Conservation (phyloP, 768 basidiomycete genomes). For the Mycena rebaudengoi region DNA sequence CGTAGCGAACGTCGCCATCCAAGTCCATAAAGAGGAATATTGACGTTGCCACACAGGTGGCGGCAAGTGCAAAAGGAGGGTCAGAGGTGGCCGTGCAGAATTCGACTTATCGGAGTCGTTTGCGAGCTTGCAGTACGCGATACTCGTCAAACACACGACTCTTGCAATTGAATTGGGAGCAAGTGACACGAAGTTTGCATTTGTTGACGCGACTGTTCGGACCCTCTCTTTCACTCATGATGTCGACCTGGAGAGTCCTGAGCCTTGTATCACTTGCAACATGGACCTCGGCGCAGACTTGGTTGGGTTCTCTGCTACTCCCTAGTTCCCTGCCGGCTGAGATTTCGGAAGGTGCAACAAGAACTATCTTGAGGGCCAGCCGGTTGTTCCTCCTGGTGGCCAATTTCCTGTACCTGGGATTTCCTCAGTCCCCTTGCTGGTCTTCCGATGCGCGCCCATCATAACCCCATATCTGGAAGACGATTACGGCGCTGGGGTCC, state of each 20-base stretch:
- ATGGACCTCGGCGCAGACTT: conserved; percentile 9
- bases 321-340: background rate
- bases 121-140: too few relatives aligned
- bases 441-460: conserved; percentile 55
- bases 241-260: background rate
- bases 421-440: conserved; percentile 48
- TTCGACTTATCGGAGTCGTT: too few relatives aligned
- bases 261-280: conserved; percentile 8
- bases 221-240: too few relatives aligned
- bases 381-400: conserved; percentile 54
- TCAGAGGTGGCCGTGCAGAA: too few relatives aligned
- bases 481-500: conserved; percentile 34
- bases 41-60: too few relatives aligned
- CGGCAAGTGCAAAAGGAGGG: too few relatives aligned
- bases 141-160: too few relatives aligned
- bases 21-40: too few relatives aligned
- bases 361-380: conserved; percentile 51
- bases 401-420: conserved; percentile 47
- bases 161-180: too few relatives aligned
- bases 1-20: too few relatives aligned
- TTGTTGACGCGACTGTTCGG: too few relatives aligned
- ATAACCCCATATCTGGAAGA: conserved; percentile 57
- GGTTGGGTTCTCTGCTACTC: conserved; percentile 7
- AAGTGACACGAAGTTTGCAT: too few relatives aligned
- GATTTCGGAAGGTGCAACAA: conserved; percentile 56